Percentiles rank a stretch among this genome's conserved stretches.
phyloP scores from a whole-genome alignment of 225 moss, liverwort and hornwort genomes.

The Rhytidiadelphus loreus region DNA sequence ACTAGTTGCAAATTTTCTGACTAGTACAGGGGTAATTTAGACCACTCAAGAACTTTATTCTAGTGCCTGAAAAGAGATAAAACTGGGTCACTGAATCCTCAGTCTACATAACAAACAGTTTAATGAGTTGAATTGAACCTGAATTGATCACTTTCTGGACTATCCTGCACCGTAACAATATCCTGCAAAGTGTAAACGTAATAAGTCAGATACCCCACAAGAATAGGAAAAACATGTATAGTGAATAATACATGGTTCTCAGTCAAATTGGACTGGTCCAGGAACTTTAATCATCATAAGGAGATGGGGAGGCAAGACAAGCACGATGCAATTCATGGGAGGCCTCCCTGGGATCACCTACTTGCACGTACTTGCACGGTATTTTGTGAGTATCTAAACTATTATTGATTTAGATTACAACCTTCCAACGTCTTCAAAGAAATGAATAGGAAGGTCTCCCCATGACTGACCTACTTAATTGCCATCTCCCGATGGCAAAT shows the following conservation, averaged over 20 bases:
- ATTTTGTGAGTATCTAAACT: no score
- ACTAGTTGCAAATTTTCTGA: neutral
- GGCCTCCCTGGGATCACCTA: neutral
- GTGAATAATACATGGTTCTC: neutral
- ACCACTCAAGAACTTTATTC: neutral
- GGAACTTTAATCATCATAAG: neutral
- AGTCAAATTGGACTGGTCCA: neutral
- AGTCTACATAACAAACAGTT: neutral
- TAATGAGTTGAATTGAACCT: slow-evolving; percentile 20
- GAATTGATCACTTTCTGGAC: slow-evolving; percentile 53
- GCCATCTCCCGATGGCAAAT: neutral
- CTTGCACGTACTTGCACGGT: neutral
- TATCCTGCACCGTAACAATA: slow-evolving; percentile 28
- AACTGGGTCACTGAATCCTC: neutral
- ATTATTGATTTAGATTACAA: no score
- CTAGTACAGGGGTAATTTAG: neutral
- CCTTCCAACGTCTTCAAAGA: neutral
- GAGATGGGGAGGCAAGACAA: neutral
- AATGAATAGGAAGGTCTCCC: neutral
- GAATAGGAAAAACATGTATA: neutral
- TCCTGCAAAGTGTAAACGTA: slow-evolving; percentile 22
- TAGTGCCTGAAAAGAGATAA: neutral
- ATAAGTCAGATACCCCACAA: neutral
- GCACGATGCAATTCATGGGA: neutral
- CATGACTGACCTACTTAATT: neutral